A percentile compares a stretch with the other conserved stretches of the same genome.
phyloP scores from a whole-genome alignment of 2,329 filamentous ascomycete genomes.

The Furcasterigmium furcatum region DNA sequence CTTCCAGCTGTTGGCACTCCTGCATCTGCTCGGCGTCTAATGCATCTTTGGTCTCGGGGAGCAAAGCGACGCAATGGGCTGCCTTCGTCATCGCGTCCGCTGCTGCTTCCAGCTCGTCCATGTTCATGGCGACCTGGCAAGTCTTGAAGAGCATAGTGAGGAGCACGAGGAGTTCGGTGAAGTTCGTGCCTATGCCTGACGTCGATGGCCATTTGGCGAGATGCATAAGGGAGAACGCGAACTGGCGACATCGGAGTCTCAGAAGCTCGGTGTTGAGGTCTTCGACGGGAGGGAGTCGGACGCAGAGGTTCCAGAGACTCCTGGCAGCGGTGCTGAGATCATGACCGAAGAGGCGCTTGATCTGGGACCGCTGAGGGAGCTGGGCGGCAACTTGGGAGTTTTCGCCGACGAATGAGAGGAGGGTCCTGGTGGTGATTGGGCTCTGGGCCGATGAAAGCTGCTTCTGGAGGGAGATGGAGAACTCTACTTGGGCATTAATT shows the following conservation, averaged over 20 bases:
- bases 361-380: not conserved
- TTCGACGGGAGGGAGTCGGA: slow-evolving; percentile 41
- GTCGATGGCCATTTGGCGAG: slow-evolving; percentile 37
- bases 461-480: too few species aligned
- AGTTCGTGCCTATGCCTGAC: slow-evolving; percentile 13
- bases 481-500: too few species aligned
- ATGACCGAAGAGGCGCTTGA: slow-evolving; percentile 18
- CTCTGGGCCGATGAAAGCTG: too few species aligned
- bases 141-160: slow-evolving; percentile 67
- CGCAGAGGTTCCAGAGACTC: slow-evolving; percentile 65
- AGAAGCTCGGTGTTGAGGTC: slow-evolving; percentile 21
- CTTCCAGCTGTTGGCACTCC: slow-evolving; percentile 36
- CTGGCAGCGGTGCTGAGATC: slow-evolving; percentile 41
- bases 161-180: slow-evolving; percentile 48
- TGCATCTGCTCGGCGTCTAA: slow-evolving; percentile 23
- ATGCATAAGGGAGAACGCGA: slow-evolving; percentile 68
- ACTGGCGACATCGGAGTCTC: slow-evolving; percentile 37
- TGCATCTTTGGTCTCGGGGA: slow-evolving; percentile 25
- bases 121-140: slow-evolving; percentile 61
- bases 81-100: slow-evolving; percentile 61
- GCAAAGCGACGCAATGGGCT: slow-evolving; percentile 48
- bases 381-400: not conserved
- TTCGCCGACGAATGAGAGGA: slow-evolving; percentile 23
- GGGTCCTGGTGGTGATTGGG: too few species aligned
- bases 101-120: slow-evolving; percentile 53